phyloP scores from a whole-genome alignment of 2,329 filamentous ascomycete genomes.

The Colletotrichum horii region DNA sequence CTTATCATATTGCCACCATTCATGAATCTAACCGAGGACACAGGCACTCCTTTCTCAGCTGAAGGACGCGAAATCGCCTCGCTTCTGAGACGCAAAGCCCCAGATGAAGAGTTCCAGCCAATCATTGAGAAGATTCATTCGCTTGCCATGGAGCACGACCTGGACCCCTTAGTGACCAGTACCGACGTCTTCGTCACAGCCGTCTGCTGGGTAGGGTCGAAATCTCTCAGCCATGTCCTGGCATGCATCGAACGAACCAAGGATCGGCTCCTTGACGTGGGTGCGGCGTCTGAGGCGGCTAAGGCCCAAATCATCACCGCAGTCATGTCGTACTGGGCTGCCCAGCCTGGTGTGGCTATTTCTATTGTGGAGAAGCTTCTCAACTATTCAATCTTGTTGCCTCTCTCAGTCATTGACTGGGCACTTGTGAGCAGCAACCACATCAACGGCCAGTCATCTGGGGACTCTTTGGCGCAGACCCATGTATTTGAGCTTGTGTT shows the following conservation, averaged over 20 bases:
- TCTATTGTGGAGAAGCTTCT: conserved; percentile 95
- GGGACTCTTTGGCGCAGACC: conserved; percentile 71
- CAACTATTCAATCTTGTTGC: conserved; percentile 94
- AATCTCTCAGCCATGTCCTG: conserved; percentile 93
- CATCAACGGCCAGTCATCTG: conserved; percentile 56
- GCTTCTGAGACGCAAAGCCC: conserved; percentile 82
- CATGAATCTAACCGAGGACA: conserved; percentile 21
- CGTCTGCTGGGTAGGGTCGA: conserved; percentile 91
- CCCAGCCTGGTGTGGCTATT: conserved; percentile 89
- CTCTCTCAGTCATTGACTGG: conserved; percentile 87
- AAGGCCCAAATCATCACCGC: conserved; percentile 88
- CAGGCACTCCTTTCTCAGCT: conserved; percentile 79
- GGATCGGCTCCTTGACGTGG: conserved; percentile 82
- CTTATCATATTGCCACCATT: neutral
- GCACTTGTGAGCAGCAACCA: conserved; percentile 69
- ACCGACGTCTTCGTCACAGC: conserved; percentile 94
- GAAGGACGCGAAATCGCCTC: conserved; percentile 84
- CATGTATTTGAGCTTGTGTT: conserved; percentile 91
- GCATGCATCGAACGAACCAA: conserved; percentile 96
- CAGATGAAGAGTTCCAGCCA: conserved; percentile 85
- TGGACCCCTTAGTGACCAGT: conserved; percentile 83
- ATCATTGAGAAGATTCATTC: conserved; percentile 82
- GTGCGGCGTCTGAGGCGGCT: conserved; percentile 74
- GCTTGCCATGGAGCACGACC: conserved; percentile 71
- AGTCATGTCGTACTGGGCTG: conserved; percentile 91